Evolutionary conservation across 306 rosid genomes (phyloP).

Genomic region (Phaseolus lunatus): DNA sequence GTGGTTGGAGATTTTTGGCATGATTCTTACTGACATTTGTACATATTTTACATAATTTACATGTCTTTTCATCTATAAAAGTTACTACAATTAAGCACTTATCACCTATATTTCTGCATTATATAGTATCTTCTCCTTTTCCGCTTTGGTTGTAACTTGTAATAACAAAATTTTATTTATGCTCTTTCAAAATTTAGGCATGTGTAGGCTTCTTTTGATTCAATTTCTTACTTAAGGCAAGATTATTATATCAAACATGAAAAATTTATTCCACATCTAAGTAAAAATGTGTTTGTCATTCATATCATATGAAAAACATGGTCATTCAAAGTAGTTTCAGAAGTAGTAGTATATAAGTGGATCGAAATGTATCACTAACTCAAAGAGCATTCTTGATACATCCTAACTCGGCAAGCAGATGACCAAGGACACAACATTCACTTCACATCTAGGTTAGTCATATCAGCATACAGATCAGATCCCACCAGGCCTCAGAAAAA

Average conservation of each 20-base stretch:
- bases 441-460: too few relatives aligned
- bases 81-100: too few relatives aligned
- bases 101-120: conserved; percentile 12
- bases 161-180: not conserved
- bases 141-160: not conserved
- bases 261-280: conserved; percentile 3
- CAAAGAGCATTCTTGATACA: too few relatives aligned
- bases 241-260: too few relatives aligned
- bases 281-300: conserved; percentile 11
- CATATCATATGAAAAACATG: not conserved
- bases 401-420: too few relatives aligned
- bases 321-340: conserved; percentile 10
- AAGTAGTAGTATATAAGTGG: conserved; percentile 6
- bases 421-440: too few relatives aligned
- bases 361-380: not conserved
- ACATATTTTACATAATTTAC: too few relatives aligned
- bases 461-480: too few relatives aligned
- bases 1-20: too few relatives aligned
- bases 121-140: conserved; percentile 21
- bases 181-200: not conserved
- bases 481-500: too few relatives aligned
- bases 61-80: too few relatives aligned
- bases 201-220: not conserved
- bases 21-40: too few relatives aligned
- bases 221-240: not conserved